Evolutionary conservation across 2,329 filamentous ascomycete species (phyloP).

Genomic region (Cladophialophora psammophila): DNA sequence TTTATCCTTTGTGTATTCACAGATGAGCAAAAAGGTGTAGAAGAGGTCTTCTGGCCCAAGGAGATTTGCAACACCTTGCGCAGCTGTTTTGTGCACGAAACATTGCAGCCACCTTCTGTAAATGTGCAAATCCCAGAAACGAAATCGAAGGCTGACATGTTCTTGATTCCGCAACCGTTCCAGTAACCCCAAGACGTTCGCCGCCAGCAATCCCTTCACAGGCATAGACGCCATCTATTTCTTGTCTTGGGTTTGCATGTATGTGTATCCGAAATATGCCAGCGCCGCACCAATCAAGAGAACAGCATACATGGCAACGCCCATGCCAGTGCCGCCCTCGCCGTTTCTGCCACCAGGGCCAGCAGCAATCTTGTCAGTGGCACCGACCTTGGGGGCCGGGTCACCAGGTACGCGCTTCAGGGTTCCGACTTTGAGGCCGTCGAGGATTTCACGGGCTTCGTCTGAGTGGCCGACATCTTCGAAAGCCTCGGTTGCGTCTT

Average conservation of each 20-base stretch:
- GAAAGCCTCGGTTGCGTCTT: constrained; percentile 97
- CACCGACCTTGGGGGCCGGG: constrained; percentile 71
- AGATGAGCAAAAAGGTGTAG: constrained; percentile 5
- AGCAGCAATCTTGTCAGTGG: constrained; percentile 56
- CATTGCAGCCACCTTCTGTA: constrained; percentile 4
- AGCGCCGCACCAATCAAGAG: constrained; percentile 77
- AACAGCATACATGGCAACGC: constrained; percentile 81
- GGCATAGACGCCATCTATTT: constrained; percentile 36
- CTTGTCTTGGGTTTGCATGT: constrained; percentile 69
- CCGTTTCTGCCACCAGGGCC: constrained; percentile 47
- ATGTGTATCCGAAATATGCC: constrained; percentile 85
- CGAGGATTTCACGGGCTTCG: constrained; percentile 93
- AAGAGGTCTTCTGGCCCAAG: neutral
- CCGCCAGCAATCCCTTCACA: neutral
- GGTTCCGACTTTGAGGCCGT: constrained; percentile 74
- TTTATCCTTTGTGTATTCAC: constrained; percentile 1
- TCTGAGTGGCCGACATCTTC: constrained; percentile 99
- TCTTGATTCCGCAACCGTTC: neutral
- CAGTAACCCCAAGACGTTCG: neutral
- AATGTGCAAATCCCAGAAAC: constrained; percentile 8
- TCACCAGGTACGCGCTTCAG: constrained; percentile 88
- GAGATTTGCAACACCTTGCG: neutral
- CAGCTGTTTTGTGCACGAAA: neutral
- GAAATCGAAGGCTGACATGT: constrained; percentile 3
- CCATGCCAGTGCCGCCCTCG: constrained; percentile 63